A percentile compares a stretch with the other conserved stretches of the same genome.
Evolutionary conservation across 352 stramenopile species (phyloP).

Genomic region (Globisporangium heterothallicum): DNA sequence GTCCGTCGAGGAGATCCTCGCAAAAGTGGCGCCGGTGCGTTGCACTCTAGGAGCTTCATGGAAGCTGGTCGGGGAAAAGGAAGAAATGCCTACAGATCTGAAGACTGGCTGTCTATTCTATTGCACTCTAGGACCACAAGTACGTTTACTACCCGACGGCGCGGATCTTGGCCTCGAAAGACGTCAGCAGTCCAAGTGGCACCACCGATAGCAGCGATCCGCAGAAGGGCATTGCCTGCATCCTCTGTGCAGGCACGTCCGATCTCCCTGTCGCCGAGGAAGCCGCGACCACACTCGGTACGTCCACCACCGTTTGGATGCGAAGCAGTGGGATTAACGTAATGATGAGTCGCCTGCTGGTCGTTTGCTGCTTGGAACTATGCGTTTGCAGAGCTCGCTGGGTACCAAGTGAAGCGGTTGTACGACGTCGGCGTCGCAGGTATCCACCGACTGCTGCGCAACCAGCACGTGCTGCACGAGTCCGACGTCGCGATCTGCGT

Average conservation of each 20-base stretch:
- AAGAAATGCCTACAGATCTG: too few species aligned
- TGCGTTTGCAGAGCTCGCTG: slow-evolving; percentile 70
- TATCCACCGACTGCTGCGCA: slow-evolving; percentile 89
- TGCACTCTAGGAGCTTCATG: too few species aligned
- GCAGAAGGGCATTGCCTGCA: slow-evolving; percentile 40
- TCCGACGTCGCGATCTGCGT: slow-evolving; percentile 93
- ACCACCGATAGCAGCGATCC: not conserved
- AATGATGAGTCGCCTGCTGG: not conserved
- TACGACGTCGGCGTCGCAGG: slow-evolving; percentile 94
- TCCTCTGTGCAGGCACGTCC: slow-evolving; percentile 94
- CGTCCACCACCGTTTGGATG: not conserved
- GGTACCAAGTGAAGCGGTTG: slow-evolving; percentile 71
- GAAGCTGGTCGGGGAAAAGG: too few species aligned
- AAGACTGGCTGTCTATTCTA: not conserved
- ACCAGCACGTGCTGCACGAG: slow-evolving; percentile 79
- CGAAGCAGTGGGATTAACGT: too few species aligned
- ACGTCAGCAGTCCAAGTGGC: slow-evolving; percentile 5
- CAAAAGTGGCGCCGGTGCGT: slow-evolving; percentile 32
- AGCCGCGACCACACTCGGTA: slow-evolving; percentile 89
- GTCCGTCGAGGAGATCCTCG: slow-evolving; percentile 35
- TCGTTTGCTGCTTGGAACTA: not conserved
- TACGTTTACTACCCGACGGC: slow-evolving; percentile 64
- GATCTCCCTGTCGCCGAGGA: slow-evolving; percentile 96
- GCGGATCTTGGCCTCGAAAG: slow-evolving; percentile 62
- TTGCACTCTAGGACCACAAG: slow-evolving; percentile 21